Base-by-base conservation (phyloP, 2,329 filamentous ascomycete genomes). In the Bimuria novae-zelandiae region DNA sequence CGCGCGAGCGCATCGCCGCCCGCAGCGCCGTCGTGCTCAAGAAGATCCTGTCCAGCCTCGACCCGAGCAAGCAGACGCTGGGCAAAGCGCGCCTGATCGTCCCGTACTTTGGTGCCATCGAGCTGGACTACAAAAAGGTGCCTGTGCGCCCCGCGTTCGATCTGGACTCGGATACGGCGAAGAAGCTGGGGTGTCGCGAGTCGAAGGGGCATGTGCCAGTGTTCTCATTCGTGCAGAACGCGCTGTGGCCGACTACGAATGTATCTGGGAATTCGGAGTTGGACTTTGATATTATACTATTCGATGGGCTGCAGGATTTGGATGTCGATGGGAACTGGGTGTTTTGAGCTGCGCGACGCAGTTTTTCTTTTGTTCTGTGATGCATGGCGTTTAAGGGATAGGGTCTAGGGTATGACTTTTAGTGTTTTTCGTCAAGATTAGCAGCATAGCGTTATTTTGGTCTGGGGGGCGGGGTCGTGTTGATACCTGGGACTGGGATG, bases 251-350 rank as follows among this genome's bases (percentile, higher is more conserved):
- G 19, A 25, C 56, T 16, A 35, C 50, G 14, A 61, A 59, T 8
- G 53, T 52, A 25, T 56, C 44, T 4, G 58, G 53, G 12, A 59
- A 57, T 2, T 29, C 44, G 0, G 60, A 52, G 3, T 35, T 67
- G 23, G 67, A 73, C n/a, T 72, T 71, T 56, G 66, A 72, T 27
- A 67, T 73, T 57, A 57, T 70, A 3, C 55, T 73, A 7, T 73
- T 69, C 55, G 67, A 73, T 40, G 70, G 70, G 4, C 59, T 73
- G 7, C 67, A 71, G 29, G 70, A 73, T 40, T 49, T 54, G 43
- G 68, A 73, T 32, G 64, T 59, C 2, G 67, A 72, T 23, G 69
- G 69, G 7, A 71, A 72, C 22, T 73, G 70, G 70, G 55, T 71
- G 40, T 71, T 71, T 54, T 69, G 47, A 61, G 11, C 4, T 30